These are phyloP conservation scores for Macrocybe gigantea DNA, from an alignment of 768 basidiomycete species.

Conservation along the genomic window DNA sequence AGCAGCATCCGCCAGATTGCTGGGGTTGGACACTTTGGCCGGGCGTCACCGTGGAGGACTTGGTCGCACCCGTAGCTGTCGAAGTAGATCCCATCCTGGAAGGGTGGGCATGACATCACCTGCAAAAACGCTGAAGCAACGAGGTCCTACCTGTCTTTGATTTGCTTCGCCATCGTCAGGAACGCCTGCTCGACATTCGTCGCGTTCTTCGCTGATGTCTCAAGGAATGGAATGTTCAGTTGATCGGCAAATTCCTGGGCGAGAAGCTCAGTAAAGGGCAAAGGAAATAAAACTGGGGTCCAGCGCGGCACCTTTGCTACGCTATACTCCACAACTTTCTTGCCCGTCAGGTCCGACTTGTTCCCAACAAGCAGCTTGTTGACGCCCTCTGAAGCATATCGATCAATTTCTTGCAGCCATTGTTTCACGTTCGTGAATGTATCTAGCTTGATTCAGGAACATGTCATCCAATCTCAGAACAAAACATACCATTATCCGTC, in stretches of 20 bases:
- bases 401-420: conserved; percentile 89
- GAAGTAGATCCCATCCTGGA: conserved; percentile 83
- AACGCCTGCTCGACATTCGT: conserved; percentile 99
- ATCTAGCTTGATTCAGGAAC: conserved; percentile 39
- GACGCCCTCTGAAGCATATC: conserved; percentile 96
- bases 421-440: conserved; percentile 95
- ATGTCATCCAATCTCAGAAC: background rate
- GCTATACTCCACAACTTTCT: conserved; percentile 90
- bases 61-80: conserved; percentile 66
- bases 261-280: background rate
- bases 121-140: background rate
- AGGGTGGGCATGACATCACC: background rate
- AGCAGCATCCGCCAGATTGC: conserved; percentile 76
- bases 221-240: conserved; percentile 88
- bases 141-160: conserved; percentile 72
- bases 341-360: conserved; percentile 96
- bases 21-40: conserved; percentile 81
- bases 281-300: background rate
- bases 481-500: conserved; percentile 75
- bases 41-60: conserved; percentile 79
- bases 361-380: conserved; percentile 99
- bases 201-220: conserved; percentile 99
- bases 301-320: conserved; percentile 63
- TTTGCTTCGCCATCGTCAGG: conserved; percentile 97
- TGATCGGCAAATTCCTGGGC: conserved; percentile 91